Evolutionary conservation across 805 yeast species (phyloP).

Genomic region (Yamadazyma phyllophila): DNA sequence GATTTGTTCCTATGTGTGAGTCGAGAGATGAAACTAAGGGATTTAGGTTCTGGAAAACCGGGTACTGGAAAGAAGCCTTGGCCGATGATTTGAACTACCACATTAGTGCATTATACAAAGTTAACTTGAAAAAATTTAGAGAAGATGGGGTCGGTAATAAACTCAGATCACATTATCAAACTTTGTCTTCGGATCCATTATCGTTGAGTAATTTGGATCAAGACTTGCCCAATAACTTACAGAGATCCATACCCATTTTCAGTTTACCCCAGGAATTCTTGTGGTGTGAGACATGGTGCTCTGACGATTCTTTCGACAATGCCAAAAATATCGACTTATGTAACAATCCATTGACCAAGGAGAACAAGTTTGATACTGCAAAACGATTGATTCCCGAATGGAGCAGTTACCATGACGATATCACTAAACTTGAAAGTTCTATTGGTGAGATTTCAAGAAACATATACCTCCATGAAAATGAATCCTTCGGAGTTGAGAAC

Average conservation of each 20-base stretch:
- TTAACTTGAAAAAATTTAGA: slow-evolving; percentile 71
- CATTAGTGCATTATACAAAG: slow-evolving; percentile 79
- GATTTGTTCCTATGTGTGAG: slow-evolving; percentile 84
- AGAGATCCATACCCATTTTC: slow-evolving; percentile 60
- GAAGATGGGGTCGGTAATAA: slow-evolving; percentile 70
- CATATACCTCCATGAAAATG: slow-evolving; percentile 1
- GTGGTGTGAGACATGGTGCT: slow-evolving; percentile 95
- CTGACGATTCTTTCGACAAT: slow-evolving; percentile 52
- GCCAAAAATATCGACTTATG: slow-evolving; percentile 85
- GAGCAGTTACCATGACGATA: slow-evolving; percentile 60
- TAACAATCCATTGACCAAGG: slow-evolving; percentile 79
- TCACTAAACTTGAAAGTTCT: slow-evolving; percentile 22
- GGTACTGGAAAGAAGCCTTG: slow-evolving; percentile 77
- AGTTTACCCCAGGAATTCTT: slow-evolving; percentile 82
- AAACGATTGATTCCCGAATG: slow-evolving; percentile 78
- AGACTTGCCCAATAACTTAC: slow-evolving; percentile 89
- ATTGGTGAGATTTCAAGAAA: slow-evolving; percentile 10
- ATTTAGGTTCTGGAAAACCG: slow-evolving; percentile 87
- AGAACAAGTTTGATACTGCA: slow-evolving; percentile 73
- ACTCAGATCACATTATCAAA: slow-evolving; percentile 81
- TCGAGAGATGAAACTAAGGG: slow-evolving; percentile 79
- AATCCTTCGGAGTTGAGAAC: background rate
- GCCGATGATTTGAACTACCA: slow-evolving; percentile 65
- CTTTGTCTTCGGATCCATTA: slow-evolving; percentile 70
- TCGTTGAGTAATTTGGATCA: slow-evolving; percentile 86